Base-by-base conservation (phyloP, 495 filamentous ascomycete genomes). In the Penicillium flavigenum region DNA sequence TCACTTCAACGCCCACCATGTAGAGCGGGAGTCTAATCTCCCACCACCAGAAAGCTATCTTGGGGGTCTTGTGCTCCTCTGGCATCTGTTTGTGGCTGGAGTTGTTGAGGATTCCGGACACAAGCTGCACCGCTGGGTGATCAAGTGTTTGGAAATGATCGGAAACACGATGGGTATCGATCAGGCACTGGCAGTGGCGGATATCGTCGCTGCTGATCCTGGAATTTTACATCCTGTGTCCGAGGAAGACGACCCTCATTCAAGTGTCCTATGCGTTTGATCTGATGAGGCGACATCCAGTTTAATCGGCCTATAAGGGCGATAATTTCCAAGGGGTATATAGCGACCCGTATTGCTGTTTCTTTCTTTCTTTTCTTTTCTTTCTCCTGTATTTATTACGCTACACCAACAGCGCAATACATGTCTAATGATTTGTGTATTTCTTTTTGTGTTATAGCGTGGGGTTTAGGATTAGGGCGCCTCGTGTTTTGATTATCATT, bases 111-210 rank as follows among this genome's bases (percentile, higher is more conserved):
- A 60, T 10, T 61, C 63, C 11, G 57, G 57, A 5, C 63, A 74
- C 26, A 52, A 67, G 6, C 64, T 77, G 16, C 75, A 75, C 4
- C 62, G 62, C 19, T 83, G 79, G 79, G 73, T 78, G 26, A 61
- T 70, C 5, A 60, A 71, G 6, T 76, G 75, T 49, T 63, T 81
- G 12, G 59, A 61, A 17, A 62, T 71, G 42, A 76, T 83, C 54
- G 74, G 77, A 16, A 60, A 76, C 26, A 63, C 67, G 2, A 75
- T 80, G 69, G 79, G 78, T 1, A 71, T 83, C 19, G 72, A 76
- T 44, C 79, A 82, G 56, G 79, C 79, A 6, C 59, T 76, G 19
- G 71, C 76, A 10, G 43, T 81, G 38, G 71, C 71, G 50, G 72
- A 75, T 19, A 62, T 76, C 31, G 51, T 77, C 9, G 63, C 67